Base-by-base conservation (phyloP, 1,139 yeast genomes). In the Yamadazyma triangularis region DNA sequence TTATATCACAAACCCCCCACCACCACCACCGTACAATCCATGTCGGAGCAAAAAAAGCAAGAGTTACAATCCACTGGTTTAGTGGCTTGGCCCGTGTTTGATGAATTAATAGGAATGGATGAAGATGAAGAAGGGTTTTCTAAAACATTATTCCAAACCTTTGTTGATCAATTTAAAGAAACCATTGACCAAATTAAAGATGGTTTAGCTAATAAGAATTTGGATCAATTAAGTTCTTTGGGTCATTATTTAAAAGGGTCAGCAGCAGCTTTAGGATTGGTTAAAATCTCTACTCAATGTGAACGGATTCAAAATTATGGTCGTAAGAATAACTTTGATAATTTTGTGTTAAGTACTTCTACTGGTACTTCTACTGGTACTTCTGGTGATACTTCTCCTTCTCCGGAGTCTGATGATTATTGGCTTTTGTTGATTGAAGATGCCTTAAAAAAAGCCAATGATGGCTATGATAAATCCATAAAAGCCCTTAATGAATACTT, bases 201-300 rank as follows among this genome's bases (percentile, higher is more conserved):
- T 11, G 77, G 79, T 26, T 55, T 87, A 34, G 42, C 50, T 16
- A 37, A 44, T 8, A 56, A 56, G 29, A 70, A 82, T 48, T 69
- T 89, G 38, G 71, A 64, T 24, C 69, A 76, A 38, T 64, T 91
- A 38, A 82, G 91, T 15, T 68, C 78, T 13, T 64, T 85, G 42
- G 98, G 98, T 15, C 98, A 91, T 55, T 91, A 86, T 54, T 67
- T 91, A 40, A 93, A 93, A 56, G 98, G 98, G 27, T 82, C 94
- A 8, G 94, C 97, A 1, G 96, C 97, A 3, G 93, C 96, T 1
- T 65, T 93, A 38, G 98, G 98, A 1, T 69, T 91, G 35, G 76
- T 76, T 26, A 77, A 79, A 41, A 84, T 91, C 33, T 86, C 91
- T 40, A 73, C 77, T 49, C 84, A 87, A 46, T 91, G 98, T 59